Evolutionary conservation across 2,329 filamentous ascomycete species (phyloP).

Genomic region (Pezicula carpinea): DNA sequence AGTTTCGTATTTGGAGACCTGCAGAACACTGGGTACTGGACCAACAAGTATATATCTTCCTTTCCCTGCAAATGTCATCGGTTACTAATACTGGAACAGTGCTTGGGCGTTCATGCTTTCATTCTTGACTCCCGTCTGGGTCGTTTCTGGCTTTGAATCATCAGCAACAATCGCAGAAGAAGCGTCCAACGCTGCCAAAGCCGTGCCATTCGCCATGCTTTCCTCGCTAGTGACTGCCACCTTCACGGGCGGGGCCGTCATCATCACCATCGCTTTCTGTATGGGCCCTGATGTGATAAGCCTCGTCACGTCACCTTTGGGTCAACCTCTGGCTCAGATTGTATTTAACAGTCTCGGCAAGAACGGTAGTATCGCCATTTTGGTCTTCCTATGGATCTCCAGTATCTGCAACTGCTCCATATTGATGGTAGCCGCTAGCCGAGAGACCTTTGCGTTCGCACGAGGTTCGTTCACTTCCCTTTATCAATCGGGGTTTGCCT

Average conservation of each 20-base stretch:
- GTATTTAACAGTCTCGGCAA: constrained; percentile 54
- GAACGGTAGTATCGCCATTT: constrained; percentile 38
- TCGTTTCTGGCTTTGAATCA: constrained; percentile 28
- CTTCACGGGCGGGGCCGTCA: constrained; percentile 49
- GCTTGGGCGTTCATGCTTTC: constrained; percentile 29
- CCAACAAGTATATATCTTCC: constrained; percentile 14
- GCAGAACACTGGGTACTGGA: constrained; percentile 26
- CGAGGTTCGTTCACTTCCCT: constrained; percentile 16
- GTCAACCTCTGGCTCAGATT: constrained; percentile 51
- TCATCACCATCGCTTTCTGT: constrained; percentile 52
- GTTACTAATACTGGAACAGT: constrained; percentile 3
- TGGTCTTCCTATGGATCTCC: constrained; percentile 25
- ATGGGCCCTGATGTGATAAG: constrained; percentile 43
- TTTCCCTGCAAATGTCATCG: not conserved
- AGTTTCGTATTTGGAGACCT: constrained; percentile 26
- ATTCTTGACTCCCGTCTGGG: constrained; percentile 28
- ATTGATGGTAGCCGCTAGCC: constrained; percentile 27
- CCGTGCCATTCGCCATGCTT: constrained; percentile 29
- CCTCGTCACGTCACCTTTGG: constrained; percentile 42
- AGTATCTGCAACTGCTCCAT: constrained; percentile 28
- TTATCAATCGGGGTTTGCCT: not conserved
- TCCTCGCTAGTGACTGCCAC: constrained; percentile 22
- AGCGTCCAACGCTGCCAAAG: constrained; percentile 26
- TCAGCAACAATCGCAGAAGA: constrained; percentile 29
- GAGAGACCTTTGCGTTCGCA: constrained; percentile 28